A percentile compares a stretch with the other conserved stretches of the same genome.
Evolutionary conservation across 108 stramenopile species (phyloP).

Genomic region (Skeletonema marinoi): DNA sequence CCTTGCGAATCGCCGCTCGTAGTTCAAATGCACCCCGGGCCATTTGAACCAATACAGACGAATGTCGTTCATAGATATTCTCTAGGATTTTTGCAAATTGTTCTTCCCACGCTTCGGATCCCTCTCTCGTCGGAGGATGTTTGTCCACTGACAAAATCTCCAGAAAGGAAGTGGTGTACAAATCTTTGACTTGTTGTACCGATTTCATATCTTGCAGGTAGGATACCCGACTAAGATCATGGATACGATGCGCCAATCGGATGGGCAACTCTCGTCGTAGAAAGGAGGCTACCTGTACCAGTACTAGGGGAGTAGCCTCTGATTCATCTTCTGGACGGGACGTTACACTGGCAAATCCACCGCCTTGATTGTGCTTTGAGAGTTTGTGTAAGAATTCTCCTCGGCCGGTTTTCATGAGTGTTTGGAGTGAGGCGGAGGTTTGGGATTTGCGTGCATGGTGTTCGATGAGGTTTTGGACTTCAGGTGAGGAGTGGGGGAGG

Average conservation of each 20-base stretch:
- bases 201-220: conserved; percentile 71
- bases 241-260: conserved; percentile 95
- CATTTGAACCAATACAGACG: conserved; percentile 95
- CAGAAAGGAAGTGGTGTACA: conserved; percentile 89
- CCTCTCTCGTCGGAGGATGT: conserved; percentile 75
- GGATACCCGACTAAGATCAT: conserved; percentile 88
- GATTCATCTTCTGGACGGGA: conserved; percentile 17
- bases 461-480: conserved; percentile 20
- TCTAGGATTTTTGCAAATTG: conserved; percentile 85
- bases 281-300: conserved; percentile 86
- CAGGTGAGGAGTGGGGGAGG: conserved; percentile 21
- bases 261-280: conserved; percentile 95
- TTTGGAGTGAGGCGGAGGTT: conserved; percentile 76
- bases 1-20: conserved; percentile 64
- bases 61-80: conserved; percentile 92
- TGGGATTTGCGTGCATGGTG: conserved; percentile 44
- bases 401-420: conserved; percentile 83
- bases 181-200: conserved; percentile 82
- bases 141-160: conserved; percentile 79
- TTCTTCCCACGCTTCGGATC: conserved; percentile 43
- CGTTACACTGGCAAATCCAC: conserved; percentile 20
- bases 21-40: conserved; percentile 96
- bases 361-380: conserved; percentile 13
- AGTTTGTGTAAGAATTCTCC: conserved; percentile 81
- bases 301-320: conserved; percentile 44